A percentile compares a stretch with the other conserved stretches of the same genome.
phyloP scores from a whole-genome alignment of 169 alveolate species.

The Toxoplasma gondii region DNA sequence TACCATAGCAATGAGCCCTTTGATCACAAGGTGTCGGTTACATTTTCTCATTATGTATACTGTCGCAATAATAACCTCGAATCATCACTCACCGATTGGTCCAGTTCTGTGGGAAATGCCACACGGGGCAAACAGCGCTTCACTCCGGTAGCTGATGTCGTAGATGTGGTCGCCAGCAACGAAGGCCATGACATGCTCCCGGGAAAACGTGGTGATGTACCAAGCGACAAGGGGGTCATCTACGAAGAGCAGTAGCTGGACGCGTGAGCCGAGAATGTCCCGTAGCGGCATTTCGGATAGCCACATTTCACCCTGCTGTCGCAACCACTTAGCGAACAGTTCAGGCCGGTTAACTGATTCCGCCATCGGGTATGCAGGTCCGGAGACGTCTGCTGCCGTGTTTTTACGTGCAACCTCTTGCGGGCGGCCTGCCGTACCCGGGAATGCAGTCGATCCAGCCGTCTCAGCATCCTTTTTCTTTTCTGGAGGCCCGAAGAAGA shows the following conservation, averaged over 20 bases:
- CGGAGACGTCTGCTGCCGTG: background rate
- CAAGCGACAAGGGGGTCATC: constrained; percentile 64
- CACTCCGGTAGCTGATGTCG: constrained; percentile 51
- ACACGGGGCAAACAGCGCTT: constrained; percentile 60
- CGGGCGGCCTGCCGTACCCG: background rate
- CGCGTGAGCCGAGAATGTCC: constrained; percentile 25
- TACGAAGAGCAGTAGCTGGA: constrained; percentile 45
- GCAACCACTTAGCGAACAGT: constrained; percentile 59
- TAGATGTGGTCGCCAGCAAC: constrained; percentile 58
- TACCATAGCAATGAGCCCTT: too few species aligned
- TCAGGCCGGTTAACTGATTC: constrained; percentile 38
- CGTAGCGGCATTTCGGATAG: constrained; percentile 28
- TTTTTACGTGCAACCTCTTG: background rate
- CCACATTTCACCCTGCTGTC: constrained; percentile 30
- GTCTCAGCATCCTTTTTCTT: background rate
- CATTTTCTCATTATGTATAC: too few species aligned
- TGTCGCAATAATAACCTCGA: too few species aligned
- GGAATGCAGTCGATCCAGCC: background rate
- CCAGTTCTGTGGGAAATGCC: constrained; percentile 48
- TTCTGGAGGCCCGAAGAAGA: constrained; percentile 4
- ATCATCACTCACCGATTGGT: background rate
- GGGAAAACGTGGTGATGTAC: constrained; percentile 57
- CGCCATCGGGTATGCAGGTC: constrained; percentile 10
- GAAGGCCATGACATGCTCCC: constrained; percentile 37
- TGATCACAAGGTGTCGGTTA: too few species aligned